Percentiles rank a stretch among this genome's conserved stretches.
These are phyloP conservation scores for Hypoxylon perforatum DNA, from an alignment of 495 filamentous ascomycete species.

Conservation along the genomic window DNA sequence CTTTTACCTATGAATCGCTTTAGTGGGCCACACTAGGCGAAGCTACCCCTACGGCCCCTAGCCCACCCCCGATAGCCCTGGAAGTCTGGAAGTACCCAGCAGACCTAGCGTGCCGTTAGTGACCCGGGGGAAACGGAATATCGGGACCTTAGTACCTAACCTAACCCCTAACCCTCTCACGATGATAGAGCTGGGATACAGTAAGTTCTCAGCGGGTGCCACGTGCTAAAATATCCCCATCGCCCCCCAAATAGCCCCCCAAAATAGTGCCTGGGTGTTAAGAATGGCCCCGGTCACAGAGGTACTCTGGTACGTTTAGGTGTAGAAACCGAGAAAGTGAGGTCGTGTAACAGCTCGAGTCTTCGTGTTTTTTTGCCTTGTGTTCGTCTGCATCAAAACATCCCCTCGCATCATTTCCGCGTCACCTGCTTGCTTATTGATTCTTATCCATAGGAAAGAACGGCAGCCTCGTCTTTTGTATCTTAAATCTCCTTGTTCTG, in stretches of 20 bases:
- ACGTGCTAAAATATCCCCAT: constrained; percentile 26
- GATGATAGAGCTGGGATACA: constrained; percentile 17
- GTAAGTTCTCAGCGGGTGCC: constrained; percentile 35
- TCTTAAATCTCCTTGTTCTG: constrained; percentile 11
- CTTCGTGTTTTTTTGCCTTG: constrained; percentile 22
- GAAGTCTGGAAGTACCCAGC: too few relatives aligned
- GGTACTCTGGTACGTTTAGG: constrained; percentile 9
- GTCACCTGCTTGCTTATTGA: constrained; percentile 41
- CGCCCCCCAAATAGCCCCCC: not conserved
- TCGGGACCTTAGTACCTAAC: too few relatives aligned
- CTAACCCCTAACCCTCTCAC: too few relatives aligned
- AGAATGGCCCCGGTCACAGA: not conserved
- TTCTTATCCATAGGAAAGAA: constrained; percentile 26
- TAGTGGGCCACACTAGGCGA: constrained; percentile 25
- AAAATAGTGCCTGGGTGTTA: constrained; percentile 1
- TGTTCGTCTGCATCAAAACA: constrained; percentile 30
- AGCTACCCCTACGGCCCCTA: not conserved
- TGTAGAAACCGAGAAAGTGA: too few relatives aligned
- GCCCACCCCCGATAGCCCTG: too few relatives aligned
- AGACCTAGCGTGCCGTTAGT: too few relatives aligned
- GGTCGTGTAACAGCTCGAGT: constrained; percentile 35
- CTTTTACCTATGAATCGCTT: too few relatives aligned
- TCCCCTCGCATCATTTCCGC: constrained; percentile 39
- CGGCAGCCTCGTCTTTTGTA: constrained; percentile 16
- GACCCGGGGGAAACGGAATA: too few relatives aligned